phyloP scores from a whole-genome alignment of 1,139 yeast genomes.

The Magnusiomyces tetraspermus region DNA sequence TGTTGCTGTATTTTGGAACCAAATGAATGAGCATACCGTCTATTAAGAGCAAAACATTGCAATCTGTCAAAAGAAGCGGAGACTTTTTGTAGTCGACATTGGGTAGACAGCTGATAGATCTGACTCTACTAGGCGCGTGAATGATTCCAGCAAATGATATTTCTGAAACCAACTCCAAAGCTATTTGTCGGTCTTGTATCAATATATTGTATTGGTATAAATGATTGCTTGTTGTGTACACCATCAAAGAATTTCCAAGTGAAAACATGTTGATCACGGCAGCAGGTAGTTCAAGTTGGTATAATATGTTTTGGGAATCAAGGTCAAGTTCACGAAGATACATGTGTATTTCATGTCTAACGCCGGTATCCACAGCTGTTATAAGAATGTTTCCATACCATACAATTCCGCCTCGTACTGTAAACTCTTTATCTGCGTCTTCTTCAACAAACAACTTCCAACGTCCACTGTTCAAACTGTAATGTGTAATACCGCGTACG shows the following conservation, averaged over 20 bases:
- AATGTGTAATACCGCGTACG: slow-evolving; percentile 35
- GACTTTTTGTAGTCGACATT: slow-evolving; percentile 6
- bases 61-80: slow-evolving; percentile 13
- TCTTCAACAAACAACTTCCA: slow-evolving; percentile 36
- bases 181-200: slow-evolving; percentile 15
- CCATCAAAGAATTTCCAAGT: slow-evolving; percentile 26
- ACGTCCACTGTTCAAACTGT: slow-evolving; percentile 32
- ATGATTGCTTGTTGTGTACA: slow-evolving; percentile 29
- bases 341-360: slow-evolving; percentile 28
- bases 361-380: slow-evolving; percentile 30
- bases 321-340: slow-evolving; percentile 33
- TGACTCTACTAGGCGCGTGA: slow-evolving; percentile 32
- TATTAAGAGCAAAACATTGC: slow-evolving; percentile 27
- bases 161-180: slow-evolving; percentile 25
- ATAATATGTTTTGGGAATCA: slow-evolving; percentile 24
- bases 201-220: slow-evolving; percentile 25
- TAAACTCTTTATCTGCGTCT: slow-evolving; percentile 31
- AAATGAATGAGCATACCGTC: slow-evolving; percentile 30
- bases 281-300: slow-evolving; percentile 22
- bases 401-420: slow-evolving; percentile 36
- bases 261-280: slow-evolving; percentile 27
- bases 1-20: slow-evolving; percentile 14
- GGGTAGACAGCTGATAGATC: slow-evolving; percentile 24
- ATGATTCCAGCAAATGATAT: slow-evolving; percentile 29
- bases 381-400: slow-evolving; percentile 36